Conservation (phyloP, 2,329 filamentous ascomycete genomes). For the Paecilomyces formosus region DNA sequence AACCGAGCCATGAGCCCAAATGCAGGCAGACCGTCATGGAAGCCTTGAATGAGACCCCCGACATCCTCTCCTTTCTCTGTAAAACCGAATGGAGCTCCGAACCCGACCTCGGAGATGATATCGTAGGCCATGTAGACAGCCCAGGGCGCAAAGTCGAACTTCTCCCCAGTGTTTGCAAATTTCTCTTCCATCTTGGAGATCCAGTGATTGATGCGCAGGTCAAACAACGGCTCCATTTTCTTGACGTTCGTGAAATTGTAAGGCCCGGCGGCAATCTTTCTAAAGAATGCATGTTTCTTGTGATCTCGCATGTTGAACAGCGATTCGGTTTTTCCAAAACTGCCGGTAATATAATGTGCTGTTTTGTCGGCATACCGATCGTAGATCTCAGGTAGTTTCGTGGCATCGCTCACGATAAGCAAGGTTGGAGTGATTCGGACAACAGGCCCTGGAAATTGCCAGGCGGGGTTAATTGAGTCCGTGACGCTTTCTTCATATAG, state of each 20-base stretch:
- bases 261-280: conserved; percentile 49
- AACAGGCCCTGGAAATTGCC: conserved; percentile 37
- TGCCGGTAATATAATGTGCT: conserved; percentile 52
- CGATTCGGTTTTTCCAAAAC: conserved; percentile 48
- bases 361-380: conserved; percentile 50
- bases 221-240: conserved; percentile 52
- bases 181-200: conserved; percentile 37
- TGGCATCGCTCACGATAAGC: conserved; percentile 47
- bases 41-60: conserved; percentile 46
- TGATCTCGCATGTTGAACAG: conserved; percentile 53
- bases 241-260: conserved; percentile 52
- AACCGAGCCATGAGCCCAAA: conserved; percentile 48
- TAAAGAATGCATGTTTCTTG: conserved; percentile 43
- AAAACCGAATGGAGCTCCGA: conserved; percentile 51
- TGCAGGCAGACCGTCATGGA: conserved; percentile 45
- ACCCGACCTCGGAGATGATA: conserved; percentile 50
- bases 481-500: neutral
- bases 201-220: conserved; percentile 46
- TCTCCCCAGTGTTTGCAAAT: conserved; percentile 39
- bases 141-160: conserved; percentile 52
- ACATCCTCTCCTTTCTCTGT: conserved; percentile 46
- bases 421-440: conserved; percentile 48
- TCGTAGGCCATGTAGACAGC: conserved; percentile 49
- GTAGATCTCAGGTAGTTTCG: conserved; percentile 51
- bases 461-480: neutral